Percentiles rank a stretch among this genome's conserved stretches.
Conservation (phyloP, 2,329 filamentous ascomycete species). For the Emmonsiellopsis sp. region DNA sequence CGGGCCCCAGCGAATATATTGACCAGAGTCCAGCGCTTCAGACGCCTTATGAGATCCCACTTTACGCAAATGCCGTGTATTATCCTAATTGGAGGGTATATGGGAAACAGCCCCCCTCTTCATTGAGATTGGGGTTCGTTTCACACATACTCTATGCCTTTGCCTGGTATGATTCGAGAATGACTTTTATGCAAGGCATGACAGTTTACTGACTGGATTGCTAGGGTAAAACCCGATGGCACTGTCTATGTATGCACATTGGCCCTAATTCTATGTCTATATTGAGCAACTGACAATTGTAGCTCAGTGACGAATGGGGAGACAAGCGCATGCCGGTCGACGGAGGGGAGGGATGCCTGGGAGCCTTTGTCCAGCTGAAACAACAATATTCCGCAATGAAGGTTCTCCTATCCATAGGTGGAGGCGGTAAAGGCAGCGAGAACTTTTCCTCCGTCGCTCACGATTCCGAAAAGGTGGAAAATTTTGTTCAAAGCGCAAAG, state of each 20-base stretch:
- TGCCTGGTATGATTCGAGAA: constrained; percentile 43
- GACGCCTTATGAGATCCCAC: constrained; percentile 27
- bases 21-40: constrained; percentile 5
- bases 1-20: not conserved
- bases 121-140: constrained; percentile 65
- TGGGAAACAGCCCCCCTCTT: constrained; percentile 61
- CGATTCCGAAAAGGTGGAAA: constrained; percentile 52
- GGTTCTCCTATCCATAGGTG: constrained; percentile 70
- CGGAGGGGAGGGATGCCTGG: constrained; percentile 60
- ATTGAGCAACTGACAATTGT: constrained; percentile 12
- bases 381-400: constrained; percentile 60
- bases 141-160: constrained; percentile 79
- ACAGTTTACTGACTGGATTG: constrained; percentile 1
- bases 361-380: constrained; percentile 66
- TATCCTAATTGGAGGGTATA: constrained; percentile 75
- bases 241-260: constrained; percentile 58
- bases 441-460: constrained; percentile 60
- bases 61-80: constrained; percentile 63
- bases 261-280: constrained; percentile 6
- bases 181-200: not conserved
- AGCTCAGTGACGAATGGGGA: constrained; percentile 70
- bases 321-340: constrained; percentile 65
- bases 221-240: constrained; percentile 60
- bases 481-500: constrained; percentile 60
- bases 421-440: constrained; percentile 53